Percentiles rank a stretch among this genome's conserved stretches.
phyloP scores from a whole-genome alignment of 2,329 filamentous ascomycete species.

The Calonectria pauciramosa region DNA sequence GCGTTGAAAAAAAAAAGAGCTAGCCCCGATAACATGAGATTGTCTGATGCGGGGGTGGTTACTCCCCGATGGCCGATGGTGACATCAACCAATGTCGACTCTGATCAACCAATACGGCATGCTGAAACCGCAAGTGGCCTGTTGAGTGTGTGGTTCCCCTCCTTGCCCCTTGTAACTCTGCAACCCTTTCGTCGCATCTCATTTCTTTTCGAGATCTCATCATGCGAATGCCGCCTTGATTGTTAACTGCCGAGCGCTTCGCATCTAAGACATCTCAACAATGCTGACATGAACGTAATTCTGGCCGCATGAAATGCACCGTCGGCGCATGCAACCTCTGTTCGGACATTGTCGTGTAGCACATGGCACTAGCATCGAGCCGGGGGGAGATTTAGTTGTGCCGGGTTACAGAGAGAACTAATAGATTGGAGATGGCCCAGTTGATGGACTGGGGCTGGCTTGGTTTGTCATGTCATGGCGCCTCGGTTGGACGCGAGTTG shows the following conservation, averaged over 20 bases:
- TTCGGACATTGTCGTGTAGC: neutral
- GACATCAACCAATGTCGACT: neutral
- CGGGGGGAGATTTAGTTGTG: neutral
- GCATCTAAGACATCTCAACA: conserved; percentile 16
- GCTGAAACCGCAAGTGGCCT: neutral
- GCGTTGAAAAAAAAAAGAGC: neutral
- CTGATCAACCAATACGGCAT: neutral
- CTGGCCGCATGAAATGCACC: conserved; percentile 21
- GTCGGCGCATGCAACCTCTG: conserved; percentile 10
- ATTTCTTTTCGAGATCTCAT: conserved; percentile 15
- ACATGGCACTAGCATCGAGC: neutral
- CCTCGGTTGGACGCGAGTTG: neutral
- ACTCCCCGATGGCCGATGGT: neutral
- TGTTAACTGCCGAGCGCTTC: conserved; percentile 20
- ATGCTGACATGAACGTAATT: conserved; percentile 22
- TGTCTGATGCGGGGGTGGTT: conserved; percentile 1
- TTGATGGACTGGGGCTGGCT: neutral
- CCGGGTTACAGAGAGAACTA: neutral
- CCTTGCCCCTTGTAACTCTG: conserved; percentile 6
- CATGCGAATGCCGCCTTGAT: conserved; percentile 11
- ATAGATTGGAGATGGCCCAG: conserved; percentile 12
- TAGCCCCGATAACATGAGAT: neutral
- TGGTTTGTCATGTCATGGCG: neutral
- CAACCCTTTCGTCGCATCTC: conserved; percentile 14
- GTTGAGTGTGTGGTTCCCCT: conserved; percentile 18